Base-by-base conservation (phyloP, 2,329 filamentous ascomycete species). In the Gaeumannomyces sp. region DNA sequence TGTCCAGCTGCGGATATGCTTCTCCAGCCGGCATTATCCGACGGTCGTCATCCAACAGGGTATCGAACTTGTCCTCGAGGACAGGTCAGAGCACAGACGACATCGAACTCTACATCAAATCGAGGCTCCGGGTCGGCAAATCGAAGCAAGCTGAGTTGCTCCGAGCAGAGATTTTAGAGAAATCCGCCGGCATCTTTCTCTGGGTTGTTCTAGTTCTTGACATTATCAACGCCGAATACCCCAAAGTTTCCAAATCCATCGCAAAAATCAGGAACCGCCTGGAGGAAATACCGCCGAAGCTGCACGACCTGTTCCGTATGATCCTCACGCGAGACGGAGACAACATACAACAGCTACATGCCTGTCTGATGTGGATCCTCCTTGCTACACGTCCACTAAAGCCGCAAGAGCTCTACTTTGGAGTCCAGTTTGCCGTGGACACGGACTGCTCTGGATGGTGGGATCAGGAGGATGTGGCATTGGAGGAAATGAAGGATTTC, bases 361-460 rank as follows among this genome's bases (percentile, higher is more conserved):
- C 83, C 0, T 84, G 79, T 33, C 66, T 88, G 0, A 77, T 81
- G n/a, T 87, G 81, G 81, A 74, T 88, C 0, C 72, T 88, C 0
- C 86, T 78, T 29, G 75, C 85, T 0, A 73, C 70, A 10, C 67
- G 72, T 0, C 80, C 83, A 0, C 65, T 87, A 0, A 73, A 56
- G 0, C 77, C 72, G 0, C 67, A 76, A 1, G 77, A 86, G 67
- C 73, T 84, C 0, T 83, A 81, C 60, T 68, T 65, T 63, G 69
- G 66, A 77, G 75, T 71, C 78, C 79, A 60, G 65, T 81, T 62
- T 16, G 74, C 25, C 25, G 31, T 16, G 6, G 22, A 66, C 1
- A 19, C 53, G 19, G 53, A 19, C 53, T 57, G 29, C 6, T 73
- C 1, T 19, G 67, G 14, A 14, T 22, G 13, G n/a, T 58, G 16